phyloP scores from a whole-genome alignment of 306 rosid species.

The Prunus padus region DNA sequence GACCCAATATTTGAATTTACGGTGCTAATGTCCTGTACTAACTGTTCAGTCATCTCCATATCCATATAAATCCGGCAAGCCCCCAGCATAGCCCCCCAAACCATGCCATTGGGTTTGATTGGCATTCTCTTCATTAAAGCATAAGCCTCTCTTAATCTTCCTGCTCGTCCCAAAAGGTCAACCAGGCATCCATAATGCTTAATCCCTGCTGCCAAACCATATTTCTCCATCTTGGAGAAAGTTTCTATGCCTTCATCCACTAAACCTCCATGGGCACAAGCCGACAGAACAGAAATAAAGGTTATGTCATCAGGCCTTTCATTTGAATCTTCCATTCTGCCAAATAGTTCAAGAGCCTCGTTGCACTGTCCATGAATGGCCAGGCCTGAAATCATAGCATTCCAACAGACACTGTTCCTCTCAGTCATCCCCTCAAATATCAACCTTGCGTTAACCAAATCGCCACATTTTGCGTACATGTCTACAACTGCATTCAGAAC shows the following conservation, averaged over 20 bases:
- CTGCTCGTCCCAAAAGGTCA: conserved; percentile 69
- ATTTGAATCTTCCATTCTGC: conserved; percentile 48
- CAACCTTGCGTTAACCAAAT: conserved; percentile 49
- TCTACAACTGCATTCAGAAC: conserved; percentile 63
- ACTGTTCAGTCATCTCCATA: conserved; percentile 50
- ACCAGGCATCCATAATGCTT: conserved; percentile 70
- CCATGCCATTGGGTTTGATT: conserved; percentile 52
- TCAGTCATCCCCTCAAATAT: conserved; percentile 47
- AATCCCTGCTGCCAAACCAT: conserved; percentile 38
- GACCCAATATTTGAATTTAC: conserved; percentile 17
- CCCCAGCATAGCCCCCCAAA: conserved; percentile 67
- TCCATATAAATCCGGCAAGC: conserved; percentile 65
- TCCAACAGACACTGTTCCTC: conserved; percentile 61
- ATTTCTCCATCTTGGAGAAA: conserved; percentile 54
- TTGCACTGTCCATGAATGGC: conserved; percentile 57
- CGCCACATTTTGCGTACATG: conserved; percentile 82
- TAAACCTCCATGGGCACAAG: conserved; percentile 65
- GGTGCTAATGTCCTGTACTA: conserved; percentile 31
- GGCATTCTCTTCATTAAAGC: conserved; percentile 52
- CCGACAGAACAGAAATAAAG: conserved; percentile 57
- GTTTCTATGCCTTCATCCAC: conserved; percentile 48
- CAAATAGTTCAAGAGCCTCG: conserved; percentile 54
- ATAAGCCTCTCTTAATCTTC: conserved; percentile 59
- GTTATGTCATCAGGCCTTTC: conserved; percentile 57
- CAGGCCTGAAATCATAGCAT: conserved; percentile 65